Base-by-base conservation (phyloP, 2,329 filamentous ascomycete species). In the Clathrospora elynae region DNA sequence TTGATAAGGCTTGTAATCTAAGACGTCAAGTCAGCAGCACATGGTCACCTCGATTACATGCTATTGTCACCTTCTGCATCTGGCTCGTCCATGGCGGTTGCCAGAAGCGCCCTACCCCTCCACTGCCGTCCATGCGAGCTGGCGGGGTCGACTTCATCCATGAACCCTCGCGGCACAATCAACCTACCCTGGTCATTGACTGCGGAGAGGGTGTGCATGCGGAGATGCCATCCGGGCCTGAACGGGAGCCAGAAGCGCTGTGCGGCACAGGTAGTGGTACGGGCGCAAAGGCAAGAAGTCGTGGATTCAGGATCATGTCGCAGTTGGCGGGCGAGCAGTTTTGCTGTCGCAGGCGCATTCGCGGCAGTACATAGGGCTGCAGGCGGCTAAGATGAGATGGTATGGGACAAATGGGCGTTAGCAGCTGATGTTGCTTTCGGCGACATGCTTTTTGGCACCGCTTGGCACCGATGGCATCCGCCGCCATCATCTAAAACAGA, bases 41-140 rank as follows among this genome's bases (percentile, higher is more conserved):
- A 30, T 26, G 12, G 8, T 16, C 30, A 48, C 42, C 31, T 38
- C 49, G 41, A 29, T 42, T 35, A 43, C 46, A 49, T 53, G 46
- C 26, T 30, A 48, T 45, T 60, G 59, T 55, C 56, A 65, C 64
- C 64, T 65, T 67, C 61, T 65, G 25, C 17, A 50, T 63, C 32
- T 45, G 55, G 49, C 41, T 46, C 40, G 36, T 24, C 36, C 31
- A 46, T 29, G 37, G 47, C 30, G n/a, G n/a, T 28, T 23, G 29
- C 31, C 38, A 46, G 46, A 37, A 38, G 29, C 47, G 44, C 42
- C 50, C 49, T 51, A 47, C 43, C 49, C 51, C 54, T 58, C 56
- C 60, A n/a, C n/a, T n/a, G n/a, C n/a, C n/a, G n/a, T n/a, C 47
- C 53, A 39, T 22, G 22, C 20, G 43, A 42, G 32, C 38, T 57